Conservation (phyloP, 371 early-diverging fungal species). For the Furculomyces boomerangus region DNA sequence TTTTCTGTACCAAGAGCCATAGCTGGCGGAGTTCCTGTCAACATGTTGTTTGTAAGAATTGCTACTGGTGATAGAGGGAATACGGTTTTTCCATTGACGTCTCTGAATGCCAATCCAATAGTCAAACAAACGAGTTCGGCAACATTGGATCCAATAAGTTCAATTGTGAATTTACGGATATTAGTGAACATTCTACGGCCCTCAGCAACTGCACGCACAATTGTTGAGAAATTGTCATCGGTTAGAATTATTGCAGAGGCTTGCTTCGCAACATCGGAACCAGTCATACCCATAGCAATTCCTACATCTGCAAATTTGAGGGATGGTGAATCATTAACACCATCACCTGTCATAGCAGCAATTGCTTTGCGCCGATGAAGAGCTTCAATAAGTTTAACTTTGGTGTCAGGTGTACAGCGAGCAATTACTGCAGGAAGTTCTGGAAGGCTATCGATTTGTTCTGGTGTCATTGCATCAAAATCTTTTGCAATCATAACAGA, state of each 20-base stretch:
- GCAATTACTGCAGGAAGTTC: slow-evolving; percentile 86
- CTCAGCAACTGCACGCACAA: slow-evolving; percentile 49
- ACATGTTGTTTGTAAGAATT: slow-evolving; percentile 78
- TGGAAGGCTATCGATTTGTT: slow-evolving; percentile 48
- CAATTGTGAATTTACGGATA: slow-evolving; percentile 79
- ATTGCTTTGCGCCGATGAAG: slow-evolving; percentile 68
- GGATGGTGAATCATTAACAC: slow-evolving; percentile 97
- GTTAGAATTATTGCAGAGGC: slow-evolving; percentile 54
- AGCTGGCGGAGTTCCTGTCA: slow-evolving; percentile 65
- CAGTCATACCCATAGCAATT: slow-evolving; percentile 68
- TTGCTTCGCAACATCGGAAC: slow-evolving; percentile 58
- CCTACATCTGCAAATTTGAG: slow-evolving; percentile 90
- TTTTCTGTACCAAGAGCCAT: slow-evolving; percentile 74
- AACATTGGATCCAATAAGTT: slow-evolving; percentile 75
- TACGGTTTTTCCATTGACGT: slow-evolving; percentile 33
- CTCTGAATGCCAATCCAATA: slow-evolving; percentile 47
- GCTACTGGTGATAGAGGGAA: slow-evolving; percentile 62
- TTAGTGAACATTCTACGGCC: slow-evolving; percentile 77
- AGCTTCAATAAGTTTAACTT: slow-evolving; percentile 89
- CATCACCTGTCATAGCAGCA: slow-evolving; percentile 98
- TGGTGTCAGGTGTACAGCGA: slow-evolving; percentile 89
- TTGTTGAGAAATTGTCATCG: slow-evolving; percentile 49
- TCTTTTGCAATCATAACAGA: slow-evolving; percentile 70
- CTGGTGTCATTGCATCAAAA: slow-evolving; percentile 65
- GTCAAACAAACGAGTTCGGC: slow-evolving; percentile 48